Base-by-base conservation (phyloP, 495 filamentous ascomycete genomes). In the Cercophora newfieldiana region DNA sequence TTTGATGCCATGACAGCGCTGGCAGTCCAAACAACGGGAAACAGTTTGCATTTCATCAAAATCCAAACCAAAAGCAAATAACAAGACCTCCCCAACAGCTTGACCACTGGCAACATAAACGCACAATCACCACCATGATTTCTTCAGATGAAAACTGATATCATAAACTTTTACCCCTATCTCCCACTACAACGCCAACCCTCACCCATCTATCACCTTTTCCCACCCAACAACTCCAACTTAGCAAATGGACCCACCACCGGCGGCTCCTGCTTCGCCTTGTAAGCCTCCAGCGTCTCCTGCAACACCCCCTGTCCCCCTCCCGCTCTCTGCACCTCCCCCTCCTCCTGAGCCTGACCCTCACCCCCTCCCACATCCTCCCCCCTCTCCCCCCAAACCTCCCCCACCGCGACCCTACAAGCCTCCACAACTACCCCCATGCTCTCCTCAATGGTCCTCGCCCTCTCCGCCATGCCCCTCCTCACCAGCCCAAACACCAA, bases 381-480 rank as follows among this genome's bases (percentile, higher is more conserved):
- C 26, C 70, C 70, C 64, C 68, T 63, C n/a, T 58, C 60, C 12
- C 78, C 79, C 78, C 92, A 95, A 0, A 96, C 87, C 69, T 94
- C 90, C 55, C 75, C 81, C 14, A 91, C 78, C 64, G 86, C 87
- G 14, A 73, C 78, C 64, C 75, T 72, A 75, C 93, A 95, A 69
- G 86, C 81, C 49, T 85, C 87, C 51, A 91, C 74, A 7, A 97
- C 87, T 70, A 93, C 90, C 31, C 78, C 82, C 80, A 92, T 84
- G 33, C 87, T 79, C 49, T 82, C 82, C 78, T 96, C 90, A 33
- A 97, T 81, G 3, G 92, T 91, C 21, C 85, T 79, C 16, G 93
- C 94, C 26, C 92, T 85, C 80, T 97, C 95, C 33, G 90, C 82
- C 95, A 98, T 98, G 22, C 84, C 85, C 16, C 95, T 83, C 59